These are phyloP conservation scores for Colletotrichum brevisporum DNA, from an alignment of 2,329 filamentous ascomycete genomes.

Conservation along the genomic window DNA sequence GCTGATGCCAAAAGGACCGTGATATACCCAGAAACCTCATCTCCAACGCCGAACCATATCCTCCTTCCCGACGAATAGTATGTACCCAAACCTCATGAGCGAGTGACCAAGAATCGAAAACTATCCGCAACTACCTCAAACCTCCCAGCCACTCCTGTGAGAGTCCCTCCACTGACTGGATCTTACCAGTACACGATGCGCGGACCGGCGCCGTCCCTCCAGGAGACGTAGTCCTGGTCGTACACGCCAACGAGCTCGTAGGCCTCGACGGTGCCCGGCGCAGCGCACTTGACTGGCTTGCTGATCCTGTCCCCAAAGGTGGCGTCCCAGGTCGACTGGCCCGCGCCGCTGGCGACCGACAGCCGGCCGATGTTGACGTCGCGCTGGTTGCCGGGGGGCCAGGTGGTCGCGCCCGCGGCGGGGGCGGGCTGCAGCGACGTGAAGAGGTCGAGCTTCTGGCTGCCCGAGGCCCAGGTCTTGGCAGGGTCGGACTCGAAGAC, in stretches of 20 bases:
- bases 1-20: conserved; percentile 13
- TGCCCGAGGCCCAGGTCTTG: conserved; percentile 41
- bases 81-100: background rate
- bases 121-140: background rate
- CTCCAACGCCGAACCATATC: background rate
- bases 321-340: conserved; percentile 36
- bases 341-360: conserved; percentile 10
- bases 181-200: conserved; percentile 36
- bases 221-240: conserved; percentile 38
- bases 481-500: conserved; percentile 44
- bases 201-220: conserved; percentile 24
- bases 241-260: conserved; percentile 41
- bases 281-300: conserved; percentile 26
- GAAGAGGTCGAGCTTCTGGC: conserved; percentile 47
- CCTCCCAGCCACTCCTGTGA: background rate
- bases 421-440: conserved; percentile 44
- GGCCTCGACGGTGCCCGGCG: conserved; percentile 34
- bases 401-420: conserved; percentile 37
- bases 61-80: background rate
- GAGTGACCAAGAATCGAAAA: conserved; percentile 18
- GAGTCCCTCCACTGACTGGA: too few relatives aligned
- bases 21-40: background rate
- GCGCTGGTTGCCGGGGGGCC: conserved; percentile 47
- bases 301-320: conserved; percentile 21
- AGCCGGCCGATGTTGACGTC: conserved; percentile 42